Evolutionary conservation across 768 basidiomycete genomes (phyloP).

Genomic region (Dioszegia aurantiaca): DNA sequence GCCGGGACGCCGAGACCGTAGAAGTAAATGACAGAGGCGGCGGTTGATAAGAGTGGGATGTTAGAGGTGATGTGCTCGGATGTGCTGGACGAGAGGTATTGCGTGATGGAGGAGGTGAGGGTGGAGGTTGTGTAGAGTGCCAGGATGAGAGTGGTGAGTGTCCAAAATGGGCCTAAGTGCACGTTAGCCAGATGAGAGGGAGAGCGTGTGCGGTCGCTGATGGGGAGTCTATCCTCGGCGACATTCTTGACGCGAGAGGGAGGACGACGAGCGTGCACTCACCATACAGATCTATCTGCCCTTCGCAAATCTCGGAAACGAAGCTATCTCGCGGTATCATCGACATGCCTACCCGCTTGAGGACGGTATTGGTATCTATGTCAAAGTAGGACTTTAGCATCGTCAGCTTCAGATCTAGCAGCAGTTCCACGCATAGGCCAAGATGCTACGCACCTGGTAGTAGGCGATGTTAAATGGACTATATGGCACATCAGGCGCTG

Average conservation of each 20-base stretch:
- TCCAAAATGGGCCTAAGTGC: slow-evolving; percentile 92
- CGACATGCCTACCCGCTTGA: slow-evolving; percentile 38
- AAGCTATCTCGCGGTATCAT: slow-evolving; percentile 48
- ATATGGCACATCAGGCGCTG: slow-evolving; percentile 36
- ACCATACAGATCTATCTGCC: slow-evolving; percentile 52
- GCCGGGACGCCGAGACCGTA: slow-evolving; percentile 82
- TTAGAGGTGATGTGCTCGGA: slow-evolving; percentile 52
- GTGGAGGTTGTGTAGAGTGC: slow-evolving; percentile 90
- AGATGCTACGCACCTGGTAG: slow-evolving; percentile 38
- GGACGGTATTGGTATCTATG: slow-evolving; percentile 42
- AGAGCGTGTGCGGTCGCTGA: too few species aligned
- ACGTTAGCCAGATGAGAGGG: too few species aligned
- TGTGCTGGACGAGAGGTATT: slow-evolving; percentile 61
- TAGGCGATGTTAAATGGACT: slow-evolving; percentile 49
- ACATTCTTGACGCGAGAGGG: slow-evolving; percentile 53
- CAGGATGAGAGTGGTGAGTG: slow-evolving; percentile 89
- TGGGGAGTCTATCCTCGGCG: too few species aligned
- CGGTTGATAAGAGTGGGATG: slow-evolving; percentile 78
- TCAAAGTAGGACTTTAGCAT: slow-evolving; percentile 45
- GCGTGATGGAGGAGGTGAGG: slow-evolving; percentile 78
- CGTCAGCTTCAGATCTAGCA: not conserved
- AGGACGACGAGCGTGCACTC: slow-evolving; percentile 7
- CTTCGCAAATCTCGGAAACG: slow-evolving; percentile 48
- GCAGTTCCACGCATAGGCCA: not conserved
- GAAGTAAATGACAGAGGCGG: slow-evolving; percentile 70